Percentiles rank a stretch among this genome's conserved stretches.
Evolutionary conservation across 768 basidiomycete genomes (phyloP).

Genomic region (Zangia roseola): DNA sequence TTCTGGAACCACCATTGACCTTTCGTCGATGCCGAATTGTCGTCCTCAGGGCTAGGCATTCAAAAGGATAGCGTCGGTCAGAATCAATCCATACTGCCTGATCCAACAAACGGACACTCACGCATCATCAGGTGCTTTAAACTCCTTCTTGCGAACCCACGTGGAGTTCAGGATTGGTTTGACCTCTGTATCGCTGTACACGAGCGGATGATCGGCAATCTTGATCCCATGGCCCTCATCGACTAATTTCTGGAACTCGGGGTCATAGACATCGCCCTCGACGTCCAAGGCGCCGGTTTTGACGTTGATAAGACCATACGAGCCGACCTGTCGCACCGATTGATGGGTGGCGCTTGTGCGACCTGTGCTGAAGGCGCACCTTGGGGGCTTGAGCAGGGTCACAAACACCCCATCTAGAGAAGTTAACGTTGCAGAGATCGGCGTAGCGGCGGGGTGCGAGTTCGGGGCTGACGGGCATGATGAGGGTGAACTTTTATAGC

Average conservation of each 20-base stretch:
- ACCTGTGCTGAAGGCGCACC: not conserved
- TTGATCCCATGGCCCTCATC: slow-evolving; percentile 21
- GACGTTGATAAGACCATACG: slow-evolving; percentile 28
- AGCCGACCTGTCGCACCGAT: slow-evolving; percentile 21
- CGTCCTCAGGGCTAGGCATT: slow-evolving; percentile 8
- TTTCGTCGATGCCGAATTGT: slow-evolving; percentile 26
- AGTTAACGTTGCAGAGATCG: slow-evolving; percentile 4
- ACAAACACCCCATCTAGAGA: slow-evolving; percentile 6
- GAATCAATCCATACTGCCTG: no score
- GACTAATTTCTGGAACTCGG: slow-evolving; percentile 9
- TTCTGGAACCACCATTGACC: slow-evolving; percentile 24
- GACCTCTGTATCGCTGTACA: not conserved
- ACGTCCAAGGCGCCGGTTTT: slow-evolving; percentile 27
- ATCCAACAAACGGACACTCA: slow-evolving; percentile 5
- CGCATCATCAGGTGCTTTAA: slow-evolving; percentile 10
- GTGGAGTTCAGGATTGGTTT: slow-evolving; percentile 1
- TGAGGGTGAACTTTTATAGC: not conserved
- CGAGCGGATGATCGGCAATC: slow-evolving; percentile 19
- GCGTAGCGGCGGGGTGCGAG: slow-evolving; percentile 10
- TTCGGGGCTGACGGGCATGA: not conserved
- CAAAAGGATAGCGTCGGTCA: no score
- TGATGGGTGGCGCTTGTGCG: not conserved
- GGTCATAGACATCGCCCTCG: slow-evolving; percentile 27
- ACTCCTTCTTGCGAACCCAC: slow-evolving; percentile 11
- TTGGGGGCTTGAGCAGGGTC: slow-evolving; percentile 5